These are phyloP conservation scores for Camellia japonica DNA, from an alignment of 148 eudicot species.

Conservation along the genomic window DNA sequence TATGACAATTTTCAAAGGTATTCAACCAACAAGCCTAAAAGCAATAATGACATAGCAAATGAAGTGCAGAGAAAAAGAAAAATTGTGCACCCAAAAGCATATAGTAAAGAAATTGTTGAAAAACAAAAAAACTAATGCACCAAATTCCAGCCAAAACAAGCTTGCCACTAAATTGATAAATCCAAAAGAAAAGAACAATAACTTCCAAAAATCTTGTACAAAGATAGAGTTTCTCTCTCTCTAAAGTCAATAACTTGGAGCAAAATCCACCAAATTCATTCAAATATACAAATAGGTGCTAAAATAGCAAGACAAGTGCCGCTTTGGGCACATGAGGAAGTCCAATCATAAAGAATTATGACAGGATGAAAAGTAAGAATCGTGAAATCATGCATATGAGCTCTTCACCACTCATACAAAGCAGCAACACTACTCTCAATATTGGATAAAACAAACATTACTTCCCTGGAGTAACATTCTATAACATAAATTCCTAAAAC, in stretches of 20 bases:
- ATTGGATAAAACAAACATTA: not conserved
- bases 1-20: too few species aligned
- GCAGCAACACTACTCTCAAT: not conserved
- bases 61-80: not conserved
- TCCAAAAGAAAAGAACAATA: too few species aligned
- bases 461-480: not conserved
- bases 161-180: too few species aligned
- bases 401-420: not conserved
- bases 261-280: too few species aligned
- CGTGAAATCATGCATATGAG: not conserved
- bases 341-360: not conserved
- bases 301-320: not conserved
- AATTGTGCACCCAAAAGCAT: not conserved
- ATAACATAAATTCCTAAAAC: too few species aligned
- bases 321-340: not conserved
- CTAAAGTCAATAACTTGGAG: too few species aligned
- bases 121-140: not conserved
- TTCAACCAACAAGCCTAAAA: too few species aligned
- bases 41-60: not conserved
- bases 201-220: not conserved
- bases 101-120: not conserved
- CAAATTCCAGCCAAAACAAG: not conserved
- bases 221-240: too few species aligned
- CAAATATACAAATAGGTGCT: not conserved
- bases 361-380: conserved; percentile 1